phyloP scores from a whole-genome alignment of 306 rosid species.

The Hippophae gyantsensis region DNA sequence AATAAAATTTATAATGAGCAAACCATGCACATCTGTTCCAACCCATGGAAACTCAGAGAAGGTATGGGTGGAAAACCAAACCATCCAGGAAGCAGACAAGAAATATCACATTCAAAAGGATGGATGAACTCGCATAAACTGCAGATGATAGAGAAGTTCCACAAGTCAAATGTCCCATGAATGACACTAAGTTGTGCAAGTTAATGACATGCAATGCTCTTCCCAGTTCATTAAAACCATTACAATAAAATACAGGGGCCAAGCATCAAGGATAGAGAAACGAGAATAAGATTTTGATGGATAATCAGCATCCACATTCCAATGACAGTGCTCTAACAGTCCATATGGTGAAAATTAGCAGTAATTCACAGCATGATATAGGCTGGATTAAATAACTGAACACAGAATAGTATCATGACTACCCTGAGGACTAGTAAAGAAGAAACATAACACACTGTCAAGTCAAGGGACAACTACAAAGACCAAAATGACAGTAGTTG shows the following conservation, averaged over 20 bases:
- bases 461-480: too few relatives aligned
- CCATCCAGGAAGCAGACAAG: constrained; percentile 11
- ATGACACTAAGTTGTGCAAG: constrained; percentile 5
- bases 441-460: constrained; percentile 4
- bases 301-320: constrained; percentile 22
- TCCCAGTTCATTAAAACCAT: constrained; percentile 15
- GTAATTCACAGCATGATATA: constrained; percentile 18
- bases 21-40: constrained; percentile 17
- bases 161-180: constrained; percentile 5
- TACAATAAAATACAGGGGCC: constrained; percentile 7
- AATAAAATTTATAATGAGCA: not conserved
- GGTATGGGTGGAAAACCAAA: constrained; percentile 7
- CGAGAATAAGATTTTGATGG: constrained; percentile 17
- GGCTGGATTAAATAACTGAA: constrained; percentile 15
- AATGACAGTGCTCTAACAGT: constrained; percentile 16
- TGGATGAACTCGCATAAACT: constrained; percentile 19
- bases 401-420: constrained; percentile 17
- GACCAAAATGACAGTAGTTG: too few relatives aligned
- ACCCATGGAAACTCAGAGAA: constrained; percentile 8
- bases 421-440: too few relatives aligned
- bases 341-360: constrained; percentile 19
- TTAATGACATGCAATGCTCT: constrained; percentile 20
- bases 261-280: constrained; percentile 16
- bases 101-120: constrained; percentile 16
- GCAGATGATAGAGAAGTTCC: constrained; percentile 13